A percentile compares a stretch with the other conserved stretches of the same genome.
Evolutionary conservation across 306 rosid species (phyloP).

Genomic region (Trifolium dubium): DNA sequence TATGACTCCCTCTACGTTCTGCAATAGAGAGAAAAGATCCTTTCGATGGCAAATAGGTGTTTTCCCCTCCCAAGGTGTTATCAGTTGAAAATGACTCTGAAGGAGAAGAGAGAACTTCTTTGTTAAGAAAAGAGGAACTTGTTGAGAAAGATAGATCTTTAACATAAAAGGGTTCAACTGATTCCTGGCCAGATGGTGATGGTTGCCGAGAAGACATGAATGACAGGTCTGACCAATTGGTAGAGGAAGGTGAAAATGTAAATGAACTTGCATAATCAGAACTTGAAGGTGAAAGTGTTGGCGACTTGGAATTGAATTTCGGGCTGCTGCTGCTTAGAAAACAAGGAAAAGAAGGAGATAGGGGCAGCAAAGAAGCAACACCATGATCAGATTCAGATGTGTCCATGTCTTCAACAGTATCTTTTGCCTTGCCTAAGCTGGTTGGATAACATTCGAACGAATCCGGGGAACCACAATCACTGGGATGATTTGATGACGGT

Average conservation of each 20-base stretch:
- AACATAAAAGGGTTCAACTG: slow-evolving; percentile 53
- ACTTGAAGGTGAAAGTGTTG: slow-evolving; percentile 82
- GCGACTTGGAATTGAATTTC: slow-evolving; percentile 71
- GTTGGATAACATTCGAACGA: slow-evolving; percentile 63
- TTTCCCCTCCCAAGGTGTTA: slow-evolving; percentile 43
- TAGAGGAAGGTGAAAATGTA: slow-evolving; percentile 86
- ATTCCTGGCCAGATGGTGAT: slow-evolving; percentile 77
- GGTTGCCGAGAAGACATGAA: slow-evolving; percentile 72
- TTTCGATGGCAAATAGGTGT: slow-evolving; percentile 42
- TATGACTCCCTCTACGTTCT: slow-evolving; percentile 87
- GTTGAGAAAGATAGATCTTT: slow-evolving; percentile 58
- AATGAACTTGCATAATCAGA: slow-evolving; percentile 86
- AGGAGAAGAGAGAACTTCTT: slow-evolving; percentile 51
- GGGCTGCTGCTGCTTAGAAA: slow-evolving; percentile 55
- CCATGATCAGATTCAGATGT: slow-evolving; percentile 46
- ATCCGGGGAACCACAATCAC: slow-evolving; percentile 64
- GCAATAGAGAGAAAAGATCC: slow-evolving; percentile 72
- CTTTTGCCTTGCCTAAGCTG: slow-evolving; percentile 36
- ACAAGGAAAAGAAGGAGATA: slow-evolving; percentile 61
- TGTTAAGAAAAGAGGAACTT: slow-evolving; percentile 43
- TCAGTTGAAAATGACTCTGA: slow-evolving; percentile 50
- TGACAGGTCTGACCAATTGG: slow-evolving; percentile 90
- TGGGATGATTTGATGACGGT: slow-evolving; percentile 52
- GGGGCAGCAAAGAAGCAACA: slow-evolving; percentile 52
- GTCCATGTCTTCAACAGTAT: slow-evolving; percentile 43